A percentile compares a stretch with the other conserved stretches of the same genome.
Evolutionary conservation across 2,329 filamentous ascomycete genomes (phyloP).

Genomic region (Fusarium odoratissimum): DNA sequence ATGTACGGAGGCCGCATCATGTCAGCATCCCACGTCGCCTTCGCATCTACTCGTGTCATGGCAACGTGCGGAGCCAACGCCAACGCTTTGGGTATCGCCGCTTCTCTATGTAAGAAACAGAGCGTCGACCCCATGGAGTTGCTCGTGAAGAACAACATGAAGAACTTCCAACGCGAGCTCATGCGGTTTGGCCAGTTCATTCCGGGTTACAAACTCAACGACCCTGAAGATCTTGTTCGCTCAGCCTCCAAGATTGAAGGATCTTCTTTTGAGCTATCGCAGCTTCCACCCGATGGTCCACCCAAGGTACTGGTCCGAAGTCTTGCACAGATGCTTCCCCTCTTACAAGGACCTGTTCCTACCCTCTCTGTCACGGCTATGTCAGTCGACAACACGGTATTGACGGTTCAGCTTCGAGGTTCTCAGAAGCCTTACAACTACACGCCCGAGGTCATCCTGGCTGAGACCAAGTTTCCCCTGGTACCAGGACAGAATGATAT

Average conservation of each 20-base stretch:
- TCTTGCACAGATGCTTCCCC: conserved; percentile 10
- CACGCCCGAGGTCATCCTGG: not conserved
- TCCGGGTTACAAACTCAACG: conserved; percentile 16
- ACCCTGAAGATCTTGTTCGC: not conserved
- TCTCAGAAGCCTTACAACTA: conserved; percentile 18
- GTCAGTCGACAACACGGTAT: not conserved
- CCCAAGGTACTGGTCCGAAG: conserved; percentile 15
- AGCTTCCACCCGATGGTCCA: not conserved
- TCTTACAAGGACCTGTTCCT: not conserved
- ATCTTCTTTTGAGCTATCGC: not conserved
- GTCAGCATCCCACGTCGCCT: conserved; percentile 18
- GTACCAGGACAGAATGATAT: not conserved
- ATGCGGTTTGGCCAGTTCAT: conserved; percentile 23
- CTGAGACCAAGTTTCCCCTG: not conserved
- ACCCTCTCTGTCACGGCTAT: not conserved
- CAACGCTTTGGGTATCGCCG: conserved; percentile 13
- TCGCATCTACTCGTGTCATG: conserved; percentile 20
- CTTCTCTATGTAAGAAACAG: conserved; percentile 1
- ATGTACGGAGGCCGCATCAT: conserved; percentile 26
- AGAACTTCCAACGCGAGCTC: conserved; percentile 5
- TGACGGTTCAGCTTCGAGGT: not conserved
- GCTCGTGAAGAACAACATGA: conserved; percentile 1
- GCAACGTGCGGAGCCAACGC: conserved; percentile 20
- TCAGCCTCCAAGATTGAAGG: not conserved
- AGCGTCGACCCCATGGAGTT: not conserved